These are phyloP conservation scores for Fusarium pseudograminearum DNA, from an alignment of 2,329 filamentous ascomycete genomes.

Conservation along the genomic window DNA sequence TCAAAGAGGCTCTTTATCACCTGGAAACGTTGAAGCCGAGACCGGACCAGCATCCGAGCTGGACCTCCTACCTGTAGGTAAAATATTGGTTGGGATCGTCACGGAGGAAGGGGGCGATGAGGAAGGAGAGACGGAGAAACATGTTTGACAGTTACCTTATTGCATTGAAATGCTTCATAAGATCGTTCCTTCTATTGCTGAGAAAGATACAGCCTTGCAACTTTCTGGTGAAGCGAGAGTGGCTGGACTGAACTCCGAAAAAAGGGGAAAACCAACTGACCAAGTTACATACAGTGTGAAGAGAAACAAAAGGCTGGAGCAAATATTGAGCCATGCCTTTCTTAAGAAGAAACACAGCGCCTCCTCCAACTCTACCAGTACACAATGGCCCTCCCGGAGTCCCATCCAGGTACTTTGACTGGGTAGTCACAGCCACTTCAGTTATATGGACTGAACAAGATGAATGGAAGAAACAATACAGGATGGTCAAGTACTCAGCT, in stretches of 20 bases:
- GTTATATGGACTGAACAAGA: neutral
- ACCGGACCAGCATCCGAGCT: neutral
- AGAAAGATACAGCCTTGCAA: neutral
- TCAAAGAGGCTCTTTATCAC: neutral
- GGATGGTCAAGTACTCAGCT: neutral
- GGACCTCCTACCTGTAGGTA: neutral
- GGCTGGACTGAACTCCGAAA: neutral
- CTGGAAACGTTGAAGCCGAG: neutral
- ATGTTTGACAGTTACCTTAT: neutral
- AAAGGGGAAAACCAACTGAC: neutral
- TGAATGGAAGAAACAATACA: conserved; percentile 1
- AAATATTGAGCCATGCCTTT: neutral
- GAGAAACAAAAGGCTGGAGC: neutral
- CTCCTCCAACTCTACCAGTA: neutral
- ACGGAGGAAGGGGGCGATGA: neutral
- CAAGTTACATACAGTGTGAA: neutral
- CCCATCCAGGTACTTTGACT: neutral
- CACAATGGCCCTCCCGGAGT: neutral
- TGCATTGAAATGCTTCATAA: neutral
- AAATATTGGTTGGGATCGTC: neutral
- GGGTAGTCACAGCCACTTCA: neutral
- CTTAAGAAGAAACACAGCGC: neutral
- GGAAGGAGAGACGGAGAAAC: neutral
- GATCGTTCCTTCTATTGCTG: neutral
- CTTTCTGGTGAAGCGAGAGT: neutral